These are phyloP conservation scores for Tylopilus subfusipes DNA, from an alignment of 768 basidiomycete species.

Conservation along the genomic window DNA sequence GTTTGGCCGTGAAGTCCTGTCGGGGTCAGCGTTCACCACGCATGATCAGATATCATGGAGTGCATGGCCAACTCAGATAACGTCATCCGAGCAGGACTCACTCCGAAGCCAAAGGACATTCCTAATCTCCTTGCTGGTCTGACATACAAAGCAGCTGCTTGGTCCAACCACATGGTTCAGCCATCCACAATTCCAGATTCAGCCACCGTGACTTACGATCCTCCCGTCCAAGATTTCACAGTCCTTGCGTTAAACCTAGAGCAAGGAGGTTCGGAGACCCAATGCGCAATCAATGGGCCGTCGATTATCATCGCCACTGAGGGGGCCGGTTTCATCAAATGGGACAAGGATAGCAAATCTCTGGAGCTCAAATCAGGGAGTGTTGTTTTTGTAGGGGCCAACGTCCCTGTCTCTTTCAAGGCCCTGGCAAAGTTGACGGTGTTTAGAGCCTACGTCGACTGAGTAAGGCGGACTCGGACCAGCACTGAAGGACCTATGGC, in stretches of 20 bases:
- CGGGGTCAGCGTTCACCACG: neutral
- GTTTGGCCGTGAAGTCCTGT: neutral
- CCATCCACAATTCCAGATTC: slow-evolving; percentile 49
- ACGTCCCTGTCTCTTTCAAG: slow-evolving; percentile 49
- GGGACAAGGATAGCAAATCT: slow-evolving; percentile 37
- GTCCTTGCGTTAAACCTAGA: slow-evolving; percentile 64
- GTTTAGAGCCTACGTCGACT: slow-evolving; percentile 30
- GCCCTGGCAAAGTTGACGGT: slow-evolving; percentile 27
- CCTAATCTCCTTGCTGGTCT: slow-evolving; percentile 83
- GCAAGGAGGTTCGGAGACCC: slow-evolving; percentile 45
- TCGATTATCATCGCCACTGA: slow-evolving; percentile 77
- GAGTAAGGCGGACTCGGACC: neutral
- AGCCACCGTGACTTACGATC: slow-evolving; percentile 68
- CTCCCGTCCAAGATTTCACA: slow-evolving; percentile 91
- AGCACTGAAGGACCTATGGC: neutral
- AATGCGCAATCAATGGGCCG: slow-evolving; percentile 72
- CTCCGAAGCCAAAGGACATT: slow-evolving; percentile 93
- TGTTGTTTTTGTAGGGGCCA: slow-evolving; percentile 82
- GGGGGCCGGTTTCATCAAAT: slow-evolving; percentile 57
- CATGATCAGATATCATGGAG: slow-evolving; percentile 82
- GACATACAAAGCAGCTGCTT: slow-evolving; percentile 74
- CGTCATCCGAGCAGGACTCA: slow-evolving; percentile 96
- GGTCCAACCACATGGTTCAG: slow-evolving; percentile 65
- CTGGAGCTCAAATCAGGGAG: slow-evolving; percentile 58
- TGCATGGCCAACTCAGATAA: slow-evolving; percentile 99